Percentiles rank a stretch among this genome's conserved stretches.
phyloP scores from a whole-genome alignment of 768 basidiomycete species.

The Tricholoma saponaceum region DNA sequence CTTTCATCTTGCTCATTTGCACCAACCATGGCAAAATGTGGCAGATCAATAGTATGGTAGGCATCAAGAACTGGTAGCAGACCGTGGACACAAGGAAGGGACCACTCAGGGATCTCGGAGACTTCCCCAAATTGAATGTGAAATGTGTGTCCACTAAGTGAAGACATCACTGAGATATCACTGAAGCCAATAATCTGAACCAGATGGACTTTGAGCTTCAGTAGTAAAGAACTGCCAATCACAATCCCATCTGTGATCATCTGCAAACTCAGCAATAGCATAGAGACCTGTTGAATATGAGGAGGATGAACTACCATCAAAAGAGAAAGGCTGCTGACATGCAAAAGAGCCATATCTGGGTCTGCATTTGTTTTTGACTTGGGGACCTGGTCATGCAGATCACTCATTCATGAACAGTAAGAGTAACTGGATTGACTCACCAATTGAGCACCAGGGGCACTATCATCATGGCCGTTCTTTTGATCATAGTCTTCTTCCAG shows the following conservation, averaged over 20 bases:
- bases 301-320: neutral
- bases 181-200: slow-evolving; percentile 51
- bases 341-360: slow-evolving; percentile 43
- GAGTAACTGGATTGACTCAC: slow-evolving; percentile 24
- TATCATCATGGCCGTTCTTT: slow-evolving; percentile 32
- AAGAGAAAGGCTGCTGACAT: slow-evolving; percentile 28
- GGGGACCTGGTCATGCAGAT: slow-evolving; percentile 21
- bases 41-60: slow-evolving; percentile 41
- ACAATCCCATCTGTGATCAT: slow-evolving; percentile 64
- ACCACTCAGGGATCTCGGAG: slow-evolving; percentile 33
- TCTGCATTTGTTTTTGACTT: slow-evolving; percentile 26
- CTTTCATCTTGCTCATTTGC: slow-evolving; percentile 40
- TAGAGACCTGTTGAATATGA: slow-evolving; percentile 38
- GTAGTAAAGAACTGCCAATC: slow-evolving; percentile 46
- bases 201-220: slow-evolving; percentile 59
- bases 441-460: slow-evolving; percentile 35
- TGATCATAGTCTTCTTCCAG: slow-evolving; percentile 53
- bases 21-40: slow-evolving; percentile 37
- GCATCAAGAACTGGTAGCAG: slow-evolving; percentile 60
- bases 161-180: slow-evolving; percentile 42
- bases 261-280: slow-evolving; percentile 55
- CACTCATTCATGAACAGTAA: neutral
- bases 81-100: slow-evolving; percentile 55
- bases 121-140: slow-evolving; percentile 52
- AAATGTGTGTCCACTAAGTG: slow-evolving; percentile 44